A percentile compares a stretch with the other conserved stretches of the same genome.
These are phyloP conservation scores for Suaeda aralocaspica DNA, from an alignment of 148 eudicot species.

Conservation along the genomic window DNA sequence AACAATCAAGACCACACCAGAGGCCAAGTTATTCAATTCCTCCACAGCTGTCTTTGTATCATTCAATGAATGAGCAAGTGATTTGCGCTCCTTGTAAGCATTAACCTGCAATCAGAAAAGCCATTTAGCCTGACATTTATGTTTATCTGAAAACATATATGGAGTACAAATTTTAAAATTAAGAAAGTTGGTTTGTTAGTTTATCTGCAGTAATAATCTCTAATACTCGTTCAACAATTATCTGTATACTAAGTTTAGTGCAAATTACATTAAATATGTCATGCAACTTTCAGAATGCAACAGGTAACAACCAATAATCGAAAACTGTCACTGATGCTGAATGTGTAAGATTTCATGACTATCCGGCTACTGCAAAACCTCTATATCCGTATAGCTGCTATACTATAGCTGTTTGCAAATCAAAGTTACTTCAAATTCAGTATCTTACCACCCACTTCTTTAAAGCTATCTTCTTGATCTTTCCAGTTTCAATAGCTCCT, in stretches of 20 bases:
- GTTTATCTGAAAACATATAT: too few relatives aligned
- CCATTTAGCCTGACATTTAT: too few relatives aligned
- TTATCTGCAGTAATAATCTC: too few relatives aligned
- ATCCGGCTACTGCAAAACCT: not conserved
- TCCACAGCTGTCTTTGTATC: constrained; percentile 88
- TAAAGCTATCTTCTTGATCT: constrained; percentile 57
- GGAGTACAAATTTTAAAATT: too few relatives aligned
- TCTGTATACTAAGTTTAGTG: too few relatives aligned
- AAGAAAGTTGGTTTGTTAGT: too few relatives aligned
- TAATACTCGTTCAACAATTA: too few relatives aligned
- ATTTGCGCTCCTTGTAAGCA: constrained; percentile 69
- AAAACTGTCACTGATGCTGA: too few relatives aligned
- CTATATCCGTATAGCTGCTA: too few relatives aligned
- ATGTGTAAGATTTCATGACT: not conserved
- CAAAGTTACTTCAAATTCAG: not conserved
- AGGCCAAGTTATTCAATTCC: constrained; percentile 61
- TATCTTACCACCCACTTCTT: constrained; percentile 76
- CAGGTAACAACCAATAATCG: too few relatives aligned
- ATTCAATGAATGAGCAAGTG: constrained; percentile 61
- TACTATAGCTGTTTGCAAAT: not conserved
- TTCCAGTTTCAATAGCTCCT: constrained; percentile 59
- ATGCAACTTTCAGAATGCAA: too few relatives aligned
- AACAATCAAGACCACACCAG: constrained; percentile 38
- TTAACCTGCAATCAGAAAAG: constrained; percentile 42
- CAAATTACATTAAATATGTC: too few relatives aligned